phyloP scores from a whole-genome alignment of 2,329 filamentous ascomycete species.

The Drechslerella dactyloides region DNA sequence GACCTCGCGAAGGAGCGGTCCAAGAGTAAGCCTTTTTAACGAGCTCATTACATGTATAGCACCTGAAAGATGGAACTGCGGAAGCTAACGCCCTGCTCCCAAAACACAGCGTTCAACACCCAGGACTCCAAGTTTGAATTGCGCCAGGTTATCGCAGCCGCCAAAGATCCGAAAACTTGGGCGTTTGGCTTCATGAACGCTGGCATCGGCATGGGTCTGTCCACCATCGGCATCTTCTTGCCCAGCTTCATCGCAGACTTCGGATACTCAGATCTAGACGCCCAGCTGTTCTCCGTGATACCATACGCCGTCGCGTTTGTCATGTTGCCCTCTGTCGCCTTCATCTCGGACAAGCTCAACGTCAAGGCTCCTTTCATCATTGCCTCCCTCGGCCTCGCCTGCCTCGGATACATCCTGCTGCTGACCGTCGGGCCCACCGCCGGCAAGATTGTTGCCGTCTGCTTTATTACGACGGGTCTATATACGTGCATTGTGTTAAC shows the following conservation, averaged over 20 bases:
- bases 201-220: slow-evolving; percentile 27
- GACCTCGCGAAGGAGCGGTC: slow-evolving; percentile 21
- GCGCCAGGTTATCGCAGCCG: slow-evolving; percentile 15
- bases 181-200: slow-evolving; percentile 32
- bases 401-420: slow-evolving; percentile 24
- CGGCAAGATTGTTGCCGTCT: slow-evolving; percentile 12
- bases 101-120: slow-evolving; percentile 15
- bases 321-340: slow-evolving; percentile 13
- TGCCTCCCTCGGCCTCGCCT: slow-evolving; percentile 9
- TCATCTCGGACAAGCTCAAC: slow-evolving; percentile 23
- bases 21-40: slow-evolving; percentile 19
- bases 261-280: slow-evolving; percentile 22
- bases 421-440: slow-evolving; percentile 3
- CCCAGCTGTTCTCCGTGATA: slow-evolving; percentile 28
- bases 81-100: no score
- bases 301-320: slow-evolving; percentile 22
- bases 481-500: slow-evolving; percentile 29
- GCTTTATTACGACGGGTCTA: slow-evolving; percentile 23
- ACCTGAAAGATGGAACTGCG: no score
- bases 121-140: slow-evolving; percentile 29
- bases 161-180: slow-evolving; percentile 31
- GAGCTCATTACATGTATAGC: no score
- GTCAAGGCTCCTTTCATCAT: slow-evolving; percentile 27
- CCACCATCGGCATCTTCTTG: slow-evolving; percentile 33
- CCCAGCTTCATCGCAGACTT: slow-evolving; percentile 34